Conservation (phyloP, 2,329 filamentous ascomycete genomes). For the Coniella lustricola region DNA sequence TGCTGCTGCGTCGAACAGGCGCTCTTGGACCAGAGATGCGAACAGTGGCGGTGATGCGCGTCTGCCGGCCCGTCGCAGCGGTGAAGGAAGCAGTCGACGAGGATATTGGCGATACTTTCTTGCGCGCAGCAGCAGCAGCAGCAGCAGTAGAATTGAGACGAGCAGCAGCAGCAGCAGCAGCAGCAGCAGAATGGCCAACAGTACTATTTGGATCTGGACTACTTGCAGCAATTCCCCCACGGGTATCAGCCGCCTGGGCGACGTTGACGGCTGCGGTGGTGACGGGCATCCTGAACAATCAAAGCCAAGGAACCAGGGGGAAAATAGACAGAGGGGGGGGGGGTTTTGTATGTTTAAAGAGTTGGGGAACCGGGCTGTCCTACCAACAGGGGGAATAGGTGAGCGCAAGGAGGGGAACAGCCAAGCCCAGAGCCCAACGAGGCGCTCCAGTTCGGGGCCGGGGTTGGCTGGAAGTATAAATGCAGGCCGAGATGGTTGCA, state of each 20-base stretch:
- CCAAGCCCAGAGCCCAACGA: too few relatives aligned
- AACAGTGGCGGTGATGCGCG: conserved; percentile 13
- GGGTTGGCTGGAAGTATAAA: too few relatives aligned
- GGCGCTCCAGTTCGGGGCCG: too few relatives aligned
- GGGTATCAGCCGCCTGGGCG: conserved; percentile 10
- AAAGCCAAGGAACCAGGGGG: too few relatives aligned
- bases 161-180: background rate
- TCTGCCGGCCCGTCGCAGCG: background rate
- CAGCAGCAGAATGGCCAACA: background rate
- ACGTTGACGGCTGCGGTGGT: conserved; percentile 7
- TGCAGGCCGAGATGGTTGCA: too few relatives aligned
- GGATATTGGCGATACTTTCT: too few relatives aligned
- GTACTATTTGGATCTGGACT: background rate
- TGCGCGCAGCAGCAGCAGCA: too few relatives aligned
- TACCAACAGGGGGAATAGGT: background rate
- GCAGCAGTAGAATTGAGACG: background rate
- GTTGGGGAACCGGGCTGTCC: conserved; percentile 7
- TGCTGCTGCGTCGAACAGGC: conserved; percentile 11
- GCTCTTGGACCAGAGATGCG: conserved; percentile 12
- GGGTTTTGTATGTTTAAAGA: conserved; percentile 3
- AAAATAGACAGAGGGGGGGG: background rate
- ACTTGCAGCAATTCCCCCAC: too few relatives aligned
- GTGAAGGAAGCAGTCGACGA: background rate
- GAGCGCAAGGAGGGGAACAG: background rate
- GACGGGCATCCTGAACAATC: conserved; percentile 11